Conservation (phyloP, 768 basidiomycete species). For the Boletus coccyginus region DNA sequence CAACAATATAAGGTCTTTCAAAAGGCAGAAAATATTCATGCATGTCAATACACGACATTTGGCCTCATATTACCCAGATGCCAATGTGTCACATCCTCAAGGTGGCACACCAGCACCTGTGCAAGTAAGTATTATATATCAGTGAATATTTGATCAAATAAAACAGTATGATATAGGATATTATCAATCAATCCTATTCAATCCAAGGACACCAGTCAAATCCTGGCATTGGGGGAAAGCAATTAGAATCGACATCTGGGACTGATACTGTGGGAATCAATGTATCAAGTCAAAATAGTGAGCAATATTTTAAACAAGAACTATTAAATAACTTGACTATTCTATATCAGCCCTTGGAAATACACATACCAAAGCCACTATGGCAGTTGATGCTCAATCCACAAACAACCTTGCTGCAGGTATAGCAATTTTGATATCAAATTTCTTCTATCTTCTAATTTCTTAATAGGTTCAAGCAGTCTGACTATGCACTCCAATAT, state of each 20-base stretch:
- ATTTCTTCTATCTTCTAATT: background rate
- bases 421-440: background rate
- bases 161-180: background rate
- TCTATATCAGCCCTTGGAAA: background rate
- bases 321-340: accelerated
- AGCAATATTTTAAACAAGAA: background rate
- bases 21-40: constrained; percentile 11
- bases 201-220: background rate
- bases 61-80: background rate
- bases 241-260: background rate
- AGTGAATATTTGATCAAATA: accelerated
- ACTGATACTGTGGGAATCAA: background rate
- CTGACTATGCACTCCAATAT: background rate
- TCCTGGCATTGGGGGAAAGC: background rate
- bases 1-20: background rate
- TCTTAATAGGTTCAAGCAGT: background rate
- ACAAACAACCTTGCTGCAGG: background rate
- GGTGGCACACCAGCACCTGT: background rate
- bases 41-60: constrained; percentile 21
- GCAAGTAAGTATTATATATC: constrained; percentile 10
- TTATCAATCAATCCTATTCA: background rate
- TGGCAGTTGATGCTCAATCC: too few relatives aligned
- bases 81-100: background rate
- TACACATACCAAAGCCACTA: background rate
- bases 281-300: background rate